A percentile compares a stretch with the other conserved stretches of the same genome.
These are phyloP conservation scores for Kluyveromyces sp. DNA, from an alignment of 1,139 yeast species.

Conservation along the genomic window DNA sequence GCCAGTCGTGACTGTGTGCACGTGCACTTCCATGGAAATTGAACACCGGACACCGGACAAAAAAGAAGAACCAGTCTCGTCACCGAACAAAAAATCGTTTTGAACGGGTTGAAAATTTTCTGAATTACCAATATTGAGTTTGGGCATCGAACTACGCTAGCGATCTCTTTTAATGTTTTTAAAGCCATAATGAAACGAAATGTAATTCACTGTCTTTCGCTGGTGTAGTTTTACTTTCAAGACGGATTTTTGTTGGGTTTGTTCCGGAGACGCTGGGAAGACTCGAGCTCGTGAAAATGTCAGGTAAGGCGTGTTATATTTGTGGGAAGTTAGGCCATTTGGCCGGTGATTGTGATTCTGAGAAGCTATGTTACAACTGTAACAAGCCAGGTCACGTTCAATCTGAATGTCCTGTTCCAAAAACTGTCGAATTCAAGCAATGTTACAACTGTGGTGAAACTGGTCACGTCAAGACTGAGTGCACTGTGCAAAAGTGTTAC, in stretches of 20 bases:
- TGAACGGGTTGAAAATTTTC: not conserved
- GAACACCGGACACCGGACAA: not conserved
- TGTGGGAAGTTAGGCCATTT: slow-evolving; percentile 92
- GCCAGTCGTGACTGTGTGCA: not conserved
- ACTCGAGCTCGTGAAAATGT: slow-evolving; percentile 28
- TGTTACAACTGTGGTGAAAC: slow-evolving; percentile 77
- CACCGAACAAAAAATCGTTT: not conserved
- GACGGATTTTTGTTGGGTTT: not conserved
- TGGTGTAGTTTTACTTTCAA: too few relatives aligned
- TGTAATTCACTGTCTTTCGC: too few relatives aligned
- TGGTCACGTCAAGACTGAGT: slow-evolving; percentile 68
- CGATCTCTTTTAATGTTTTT: too few relatives aligned
- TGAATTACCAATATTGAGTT: not conserved
- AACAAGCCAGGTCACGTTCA: slow-evolving; percentile 87
- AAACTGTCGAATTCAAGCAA: slow-evolving; percentile 74
- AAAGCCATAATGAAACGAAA: too few relatives aligned
- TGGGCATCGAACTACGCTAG: too few relatives aligned
- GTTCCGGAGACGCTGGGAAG: not conserved
- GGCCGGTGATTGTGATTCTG: slow-evolving; percentile 79
- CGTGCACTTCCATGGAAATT: too few relatives aligned
- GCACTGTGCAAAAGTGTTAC: slow-evolving; percentile 68
- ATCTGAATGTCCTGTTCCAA: slow-evolving; percentile 79
- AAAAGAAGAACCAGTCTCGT: not conserved
- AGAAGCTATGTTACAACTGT: slow-evolving; percentile 88
- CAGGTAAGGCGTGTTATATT: slow-evolving; percentile 82